Conservation (phyloP, 345 rosid genomes). For the Angophora floribunda region DNA sequence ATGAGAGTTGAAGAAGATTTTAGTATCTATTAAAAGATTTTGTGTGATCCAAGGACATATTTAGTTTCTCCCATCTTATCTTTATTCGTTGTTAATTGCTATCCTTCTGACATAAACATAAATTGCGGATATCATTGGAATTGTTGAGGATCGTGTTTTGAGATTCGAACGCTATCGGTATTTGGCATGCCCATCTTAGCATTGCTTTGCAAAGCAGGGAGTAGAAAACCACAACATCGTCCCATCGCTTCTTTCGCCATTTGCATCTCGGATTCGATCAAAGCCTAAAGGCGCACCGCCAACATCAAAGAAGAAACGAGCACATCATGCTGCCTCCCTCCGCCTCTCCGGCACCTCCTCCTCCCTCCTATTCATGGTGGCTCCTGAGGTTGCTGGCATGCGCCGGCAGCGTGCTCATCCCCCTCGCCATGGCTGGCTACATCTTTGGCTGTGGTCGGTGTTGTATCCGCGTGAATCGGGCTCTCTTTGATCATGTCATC, state of each 20-base stretch:
- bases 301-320: too few species aligned
- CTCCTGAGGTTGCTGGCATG: neutral
- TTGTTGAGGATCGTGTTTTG: neutral
- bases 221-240: neutral
- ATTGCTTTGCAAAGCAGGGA: neutral
- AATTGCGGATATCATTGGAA: neutral
- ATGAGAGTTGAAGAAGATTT: neutral
- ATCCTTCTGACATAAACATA: too few species aligned
- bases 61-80: too few species aligned
- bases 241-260: neutral
- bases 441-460: neutral
- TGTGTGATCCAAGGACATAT: too few species aligned
- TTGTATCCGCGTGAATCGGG: neutral
- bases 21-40: neutral
- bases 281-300: neutral
- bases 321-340: neutral
- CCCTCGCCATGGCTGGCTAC: neutral
- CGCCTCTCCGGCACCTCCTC: neutral
- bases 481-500: neutral
- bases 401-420: neutral
- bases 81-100: too few species aligned
- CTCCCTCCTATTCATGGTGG: neutral
- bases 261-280: neutral
- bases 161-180: neutral
- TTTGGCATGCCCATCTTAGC: neutral